phyloP scores from a whole-genome alignment of 805 yeast genomes.

The Candida insectorum region DNA sequence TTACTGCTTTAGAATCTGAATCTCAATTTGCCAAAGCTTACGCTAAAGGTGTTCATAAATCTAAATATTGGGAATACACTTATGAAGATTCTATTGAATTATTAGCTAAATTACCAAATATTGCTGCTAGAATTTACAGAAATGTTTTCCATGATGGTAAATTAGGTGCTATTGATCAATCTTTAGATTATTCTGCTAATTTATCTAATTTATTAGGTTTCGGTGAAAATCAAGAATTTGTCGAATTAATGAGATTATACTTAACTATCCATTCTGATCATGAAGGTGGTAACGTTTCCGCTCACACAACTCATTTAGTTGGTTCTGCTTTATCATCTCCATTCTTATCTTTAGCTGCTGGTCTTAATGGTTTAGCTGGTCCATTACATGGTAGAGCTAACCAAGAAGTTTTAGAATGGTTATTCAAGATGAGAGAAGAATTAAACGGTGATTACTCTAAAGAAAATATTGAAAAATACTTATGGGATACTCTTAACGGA shows the following conservation, averaged over 20 bases:
- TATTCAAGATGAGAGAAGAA: constrained; percentile 59
- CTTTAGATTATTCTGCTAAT: constrained; percentile 71
- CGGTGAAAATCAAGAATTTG: constrained; percentile 54
- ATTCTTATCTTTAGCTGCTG: constrained; percentile 71
- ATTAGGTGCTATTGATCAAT: constrained; percentile 49
- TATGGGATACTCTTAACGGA: constrained; percentile 68
- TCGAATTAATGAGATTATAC: constrained; percentile 69
- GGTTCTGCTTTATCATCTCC: constrained; percentile 81
- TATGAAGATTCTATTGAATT: constrained; percentile 69
- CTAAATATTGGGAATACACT: constrained; percentile 71
- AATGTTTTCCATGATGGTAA: constrained; percentile 56
- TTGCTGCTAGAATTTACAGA: constrained; percentile 73
- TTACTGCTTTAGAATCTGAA: constrained; percentile 68
- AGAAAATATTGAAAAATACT: constrained; percentile 57
- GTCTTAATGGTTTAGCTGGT: constrained; percentile 80
- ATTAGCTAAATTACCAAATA: constrained; percentile 69
- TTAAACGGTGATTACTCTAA: constrained; percentile 58
- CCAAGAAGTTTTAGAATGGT: constrained; percentile 79
- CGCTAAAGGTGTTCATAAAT: constrained; percentile 64
- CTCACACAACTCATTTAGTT: constrained; percentile 78
- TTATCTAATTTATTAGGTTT: constrained; percentile 64
- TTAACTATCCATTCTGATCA: constrained; percentile 76
- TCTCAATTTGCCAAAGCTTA: constrained; percentile 71
- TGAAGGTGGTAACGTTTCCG: constrained; percentile 83
- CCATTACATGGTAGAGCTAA: constrained; percentile 85